phyloP scores from a whole-genome alignment of 2,329 filamentous ascomycete species.

The Lithohypha guttulata region DNA sequence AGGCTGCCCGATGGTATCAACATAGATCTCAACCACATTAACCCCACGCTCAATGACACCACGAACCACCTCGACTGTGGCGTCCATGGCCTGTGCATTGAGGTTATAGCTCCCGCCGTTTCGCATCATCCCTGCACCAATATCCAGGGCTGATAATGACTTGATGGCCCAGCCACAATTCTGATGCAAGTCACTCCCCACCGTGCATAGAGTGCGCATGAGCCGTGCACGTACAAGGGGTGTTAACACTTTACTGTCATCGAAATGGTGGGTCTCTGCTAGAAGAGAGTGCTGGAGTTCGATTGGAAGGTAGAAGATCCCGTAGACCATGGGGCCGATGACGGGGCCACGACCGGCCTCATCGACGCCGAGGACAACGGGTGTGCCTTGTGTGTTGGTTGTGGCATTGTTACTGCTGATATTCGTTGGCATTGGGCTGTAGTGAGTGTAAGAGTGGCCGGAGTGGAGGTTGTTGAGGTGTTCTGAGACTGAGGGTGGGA shows the following conservation, averaged over 20 bases:
- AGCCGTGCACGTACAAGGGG: constrained; percentile 65
- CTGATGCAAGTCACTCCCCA: constrained; percentile 45
- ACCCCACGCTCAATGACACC: constrained; percentile 67
- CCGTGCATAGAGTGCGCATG: constrained; percentile 60
- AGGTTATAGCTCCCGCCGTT: constrained; percentile 62
- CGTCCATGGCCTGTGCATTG: constrained; percentile 91
- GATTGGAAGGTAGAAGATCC: constrained; percentile 58
- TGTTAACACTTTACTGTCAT: constrained; percentile 89
- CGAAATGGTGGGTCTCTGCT: constrained; percentile 69
- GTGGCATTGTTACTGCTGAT: constrained; percentile 39
- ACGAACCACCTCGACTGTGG: constrained; percentile 71
- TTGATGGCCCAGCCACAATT: constrained; percentile 76
- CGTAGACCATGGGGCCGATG: constrained; percentile 64
- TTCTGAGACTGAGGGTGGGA: constrained; percentile 58
- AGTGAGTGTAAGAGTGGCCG: constrained; percentile 61
- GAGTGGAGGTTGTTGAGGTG: constrained; percentile 41
- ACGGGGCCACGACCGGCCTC: constrained; percentile 90
- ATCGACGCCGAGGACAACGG: constrained; percentile 78
- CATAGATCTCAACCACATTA: constrained; percentile 79
- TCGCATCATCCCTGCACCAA: constrained; percentile 65
- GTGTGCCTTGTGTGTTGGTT: constrained; percentile 33
- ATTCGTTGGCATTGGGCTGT: constrained; percentile 55
- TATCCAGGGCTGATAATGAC: constrained; percentile 72
- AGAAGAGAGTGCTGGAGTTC: constrained; percentile 61
- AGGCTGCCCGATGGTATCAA: constrained; percentile 85